These are phyloP conservation scores for Phoenix roebelenii DNA, from an alignment of 176 grass and related monocot genomes.

Conservation along the genomic window DNA sequence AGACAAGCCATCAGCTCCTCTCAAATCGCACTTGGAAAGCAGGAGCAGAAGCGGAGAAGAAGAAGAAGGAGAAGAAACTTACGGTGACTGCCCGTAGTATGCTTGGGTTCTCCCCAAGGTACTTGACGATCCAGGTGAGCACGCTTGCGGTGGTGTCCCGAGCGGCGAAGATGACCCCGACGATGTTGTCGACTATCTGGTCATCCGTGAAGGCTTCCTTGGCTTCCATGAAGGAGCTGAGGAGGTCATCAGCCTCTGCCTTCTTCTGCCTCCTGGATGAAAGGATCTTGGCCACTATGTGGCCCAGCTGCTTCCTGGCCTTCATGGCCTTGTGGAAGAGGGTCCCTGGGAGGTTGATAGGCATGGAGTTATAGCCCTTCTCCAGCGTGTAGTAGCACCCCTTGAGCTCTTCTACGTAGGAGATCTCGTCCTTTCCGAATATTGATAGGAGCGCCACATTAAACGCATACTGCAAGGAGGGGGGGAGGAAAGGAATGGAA, in stretches of 20 bases:
- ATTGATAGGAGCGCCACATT: conserved; percentile 95
- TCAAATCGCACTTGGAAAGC: neutral
- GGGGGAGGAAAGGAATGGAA: neutral
- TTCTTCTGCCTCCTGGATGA: conserved; percentile 38
- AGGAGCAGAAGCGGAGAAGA: too few species aligned
- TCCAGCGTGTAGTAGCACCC: conserved; percentile 88
- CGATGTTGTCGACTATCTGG: conserved; percentile 90
- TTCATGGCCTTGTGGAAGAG: conserved; percentile 98
- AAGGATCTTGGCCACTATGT: conserved; percentile 70
- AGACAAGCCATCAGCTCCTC: neutral
- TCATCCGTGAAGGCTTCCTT: conserved; percentile 73
- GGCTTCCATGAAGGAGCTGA: conserved; percentile 74
- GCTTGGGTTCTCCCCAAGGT: conserved; percentile 70
- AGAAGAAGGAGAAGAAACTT: conserved; percentile 8
- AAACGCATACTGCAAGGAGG: conserved; percentile 53
- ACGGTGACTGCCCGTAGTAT: conserved; percentile 74
- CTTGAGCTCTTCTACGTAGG: conserved; percentile 82
- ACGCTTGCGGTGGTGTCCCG: conserved; percentile 95
- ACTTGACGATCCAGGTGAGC: conserved; percentile 98
- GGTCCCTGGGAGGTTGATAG: conserved; percentile 79
- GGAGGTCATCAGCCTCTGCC: conserved; percentile 33
- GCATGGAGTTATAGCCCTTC: conserved; percentile 99
- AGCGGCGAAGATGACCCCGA: conserved; percentile 90
- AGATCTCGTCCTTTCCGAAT: conserved; percentile 86
- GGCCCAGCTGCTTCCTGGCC: conserved; percentile 52